Percentiles rank a stretch among this genome's conserved stretches.
Evolutionary conservation across 495 filamentous ascomycete species (phyloP).

Genomic region (Cetradonia linearis): DNA sequence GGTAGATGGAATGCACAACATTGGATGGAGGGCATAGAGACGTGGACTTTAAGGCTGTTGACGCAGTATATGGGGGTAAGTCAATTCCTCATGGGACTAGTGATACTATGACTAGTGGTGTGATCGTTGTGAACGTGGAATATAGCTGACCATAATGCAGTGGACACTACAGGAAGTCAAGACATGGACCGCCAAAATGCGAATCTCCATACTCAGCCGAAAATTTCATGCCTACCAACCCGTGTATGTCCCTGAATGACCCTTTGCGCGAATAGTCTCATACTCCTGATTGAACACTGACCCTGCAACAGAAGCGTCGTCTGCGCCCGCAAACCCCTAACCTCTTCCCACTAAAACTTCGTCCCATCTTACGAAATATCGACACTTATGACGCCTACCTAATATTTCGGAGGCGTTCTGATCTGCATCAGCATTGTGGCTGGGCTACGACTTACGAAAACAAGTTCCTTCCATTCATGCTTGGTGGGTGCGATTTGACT

Average conservation of each 20-base stretch:
- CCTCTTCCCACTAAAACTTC: constrained; percentile 35
- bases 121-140: background rate
- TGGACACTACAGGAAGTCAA: constrained; percentile 25
- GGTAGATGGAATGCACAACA: constrained; percentile 52
- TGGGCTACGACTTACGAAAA: constrained; percentile 23
- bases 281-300: constrained; percentile 37
- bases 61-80: constrained; percentile 43
- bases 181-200: constrained; percentile 20
- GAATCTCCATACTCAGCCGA: constrained; percentile 21
- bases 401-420: background rate
- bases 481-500: no score
- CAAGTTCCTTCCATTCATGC: constrained; percentile 25
- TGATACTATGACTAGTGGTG: background rate
- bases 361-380: background rate
- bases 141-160: constrained; percentile 23
- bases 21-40: constrained; percentile 50
- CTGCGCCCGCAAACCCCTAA: constrained; percentile 28
- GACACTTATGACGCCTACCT: background rate
- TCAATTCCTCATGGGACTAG: background rate
- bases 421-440: background rate
- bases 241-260: constrained; percentile 22
- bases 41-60: constrained; percentile 46
- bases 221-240: constrained; percentile 29
- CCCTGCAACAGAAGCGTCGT: constrained; percentile 30
- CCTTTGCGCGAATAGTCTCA: background rate